These are phyloP conservation scores for Aaosphaeria arxii DNA, from an alignment of 2,329 filamentous ascomycete species.

Conservation along the genomic window DNA sequence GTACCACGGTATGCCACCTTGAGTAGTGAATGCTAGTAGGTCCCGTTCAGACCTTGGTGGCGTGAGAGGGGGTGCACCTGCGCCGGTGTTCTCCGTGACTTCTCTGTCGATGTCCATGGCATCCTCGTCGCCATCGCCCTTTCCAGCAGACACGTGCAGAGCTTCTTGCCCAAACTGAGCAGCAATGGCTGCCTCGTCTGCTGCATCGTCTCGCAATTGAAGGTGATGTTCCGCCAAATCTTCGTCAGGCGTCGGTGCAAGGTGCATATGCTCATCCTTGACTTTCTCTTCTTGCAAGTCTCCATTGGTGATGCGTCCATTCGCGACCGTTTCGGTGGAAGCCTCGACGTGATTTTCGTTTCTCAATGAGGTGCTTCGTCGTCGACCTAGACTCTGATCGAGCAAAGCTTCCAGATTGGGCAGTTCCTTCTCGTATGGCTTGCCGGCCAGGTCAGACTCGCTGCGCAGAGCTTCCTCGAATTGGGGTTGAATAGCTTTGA, in stretches of 20 bases:
- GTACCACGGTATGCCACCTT: constrained; percentile 85
- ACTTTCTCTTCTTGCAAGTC: constrained; percentile 7
- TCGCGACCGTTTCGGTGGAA: not conserved
- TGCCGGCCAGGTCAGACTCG: constrained; percentile 76
- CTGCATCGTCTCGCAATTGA: constrained; percentile 26
- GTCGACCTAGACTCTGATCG: constrained; percentile 59
- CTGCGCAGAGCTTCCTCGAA: constrained; percentile 73
- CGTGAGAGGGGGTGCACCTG: constrained; percentile 54
- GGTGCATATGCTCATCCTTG: constrained; percentile 9
- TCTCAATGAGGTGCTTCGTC: constrained; percentile 1
- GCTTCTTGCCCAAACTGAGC: constrained; percentile 31
- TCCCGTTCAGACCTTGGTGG: constrained; percentile 59
- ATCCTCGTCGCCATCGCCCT: constrained; percentile 10
- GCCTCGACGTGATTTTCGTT: constrained; percentile 7
- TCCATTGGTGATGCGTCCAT: constrained; percentile 1
- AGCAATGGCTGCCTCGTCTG: constrained; percentile 35
- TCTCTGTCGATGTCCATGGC: constrained; percentile 19
- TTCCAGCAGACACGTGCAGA: constrained; percentile 13
- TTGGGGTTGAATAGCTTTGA: constrained; percentile 75
- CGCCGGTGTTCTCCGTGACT: constrained; percentile 34
- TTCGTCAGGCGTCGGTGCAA: constrained; percentile 35
- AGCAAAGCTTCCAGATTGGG: constrained; percentile 72
- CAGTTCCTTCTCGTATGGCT: constrained; percentile 66
- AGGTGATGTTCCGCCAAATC: constrained; percentile 26
- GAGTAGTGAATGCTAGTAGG: constrained; percentile 42